Evolutionary conservation across 1,284 basidiomycete genomes (phyloP), one percentile per base, ranked within the genome.

Genomic region (Austroboletus niveus): DNA sequence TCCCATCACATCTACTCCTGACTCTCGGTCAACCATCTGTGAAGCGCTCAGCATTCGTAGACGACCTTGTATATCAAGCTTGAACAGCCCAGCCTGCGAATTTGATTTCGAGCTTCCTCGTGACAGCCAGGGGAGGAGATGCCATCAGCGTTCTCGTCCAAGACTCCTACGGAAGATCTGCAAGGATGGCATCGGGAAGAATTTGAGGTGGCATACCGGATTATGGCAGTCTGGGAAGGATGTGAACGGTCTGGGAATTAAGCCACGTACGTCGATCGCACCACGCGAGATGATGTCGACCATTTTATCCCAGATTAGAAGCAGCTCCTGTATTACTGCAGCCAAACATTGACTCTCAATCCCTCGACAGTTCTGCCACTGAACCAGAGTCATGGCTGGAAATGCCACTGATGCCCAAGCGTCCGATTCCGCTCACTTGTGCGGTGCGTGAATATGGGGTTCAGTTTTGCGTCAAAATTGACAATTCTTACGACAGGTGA

Each of bases 211-310:
- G 67, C 74, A 39, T 89, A 88, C 61, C 75, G 72, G 52, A 61
- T 88, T 20, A 70, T 72, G 11, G 81, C 76, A 8, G 59, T 72
- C n/a, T 87, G 86, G 84, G 80, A 86, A 61, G 72, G 80, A 8
- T 70, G 60, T 43, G 76, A 81, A 51, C 68, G 69, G 12, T 64
- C 61, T 44, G 75, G 75, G 46, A 69, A 73, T 50, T 69, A 71
- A 35, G 74, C 74, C 15, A 69, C 75, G 85, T 87, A 70, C 47
- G 82, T 57, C 30, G 11, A 27, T 31, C 9, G 10, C 22, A 31
- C 6, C 24, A 32, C 34, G 7, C 34, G 30, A 42, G 22, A 45
- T 11, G 14, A 38, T 22, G 29, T 40, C 57, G 34, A 57, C 39
- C 45, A 31, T 32, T 45, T 43, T 47, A 31, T 54, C 48, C 38